Conservation (phyloP, 2,329 filamentous ascomycete species). For the Colletotrichum somersetense region DNA sequence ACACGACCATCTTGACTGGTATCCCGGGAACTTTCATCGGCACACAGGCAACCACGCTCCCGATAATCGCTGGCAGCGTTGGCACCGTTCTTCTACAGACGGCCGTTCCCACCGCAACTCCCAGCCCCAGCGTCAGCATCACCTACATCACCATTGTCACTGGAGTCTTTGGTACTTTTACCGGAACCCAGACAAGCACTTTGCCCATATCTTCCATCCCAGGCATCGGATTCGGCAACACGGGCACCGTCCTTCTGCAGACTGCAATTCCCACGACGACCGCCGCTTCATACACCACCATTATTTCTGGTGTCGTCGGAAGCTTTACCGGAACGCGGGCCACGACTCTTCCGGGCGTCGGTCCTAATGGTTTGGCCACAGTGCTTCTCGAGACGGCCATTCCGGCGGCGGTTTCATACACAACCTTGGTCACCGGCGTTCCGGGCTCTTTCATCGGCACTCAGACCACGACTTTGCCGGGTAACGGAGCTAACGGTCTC, state of each 20-base stretch:
- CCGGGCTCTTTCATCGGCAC: conserved; percentile 18
- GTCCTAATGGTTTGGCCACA: neutral
- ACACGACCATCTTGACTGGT: conserved; percentile 11
- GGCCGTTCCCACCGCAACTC: conserved; percentile 4
- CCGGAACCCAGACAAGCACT: conserved; percentile 11
- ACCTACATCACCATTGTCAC: conserved; percentile 20
- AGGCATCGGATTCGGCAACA: neutral
- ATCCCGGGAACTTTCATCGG: conserved; percentile 13
- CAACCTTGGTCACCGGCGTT: conserved; percentile 11
- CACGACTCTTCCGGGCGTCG: neutral
- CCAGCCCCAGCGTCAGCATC: neutral
- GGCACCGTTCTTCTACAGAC: conserved; percentile 25
- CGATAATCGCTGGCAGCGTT: neutral
- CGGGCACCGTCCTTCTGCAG: conserved; percentile 10
- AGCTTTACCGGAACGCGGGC: conserved; percentile 9
- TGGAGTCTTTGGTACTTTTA: conserved; percentile 12
- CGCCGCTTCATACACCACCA: conserved; percentile 1
- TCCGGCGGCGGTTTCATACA: conserved; percentile 10
- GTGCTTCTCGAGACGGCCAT: conserved; percentile 12
- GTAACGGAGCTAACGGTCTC: neutral
- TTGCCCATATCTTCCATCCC: conserved; percentile 4
- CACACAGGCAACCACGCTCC: conserved; percentile 5
- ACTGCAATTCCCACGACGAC: neutral
- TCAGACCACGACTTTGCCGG: neutral
- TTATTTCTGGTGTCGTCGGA: conserved; percentile 13